Evolutionary conservation across 257 asterid genomes (phyloP).

Genomic region (Rauvolfia tetraphylla): DNA sequence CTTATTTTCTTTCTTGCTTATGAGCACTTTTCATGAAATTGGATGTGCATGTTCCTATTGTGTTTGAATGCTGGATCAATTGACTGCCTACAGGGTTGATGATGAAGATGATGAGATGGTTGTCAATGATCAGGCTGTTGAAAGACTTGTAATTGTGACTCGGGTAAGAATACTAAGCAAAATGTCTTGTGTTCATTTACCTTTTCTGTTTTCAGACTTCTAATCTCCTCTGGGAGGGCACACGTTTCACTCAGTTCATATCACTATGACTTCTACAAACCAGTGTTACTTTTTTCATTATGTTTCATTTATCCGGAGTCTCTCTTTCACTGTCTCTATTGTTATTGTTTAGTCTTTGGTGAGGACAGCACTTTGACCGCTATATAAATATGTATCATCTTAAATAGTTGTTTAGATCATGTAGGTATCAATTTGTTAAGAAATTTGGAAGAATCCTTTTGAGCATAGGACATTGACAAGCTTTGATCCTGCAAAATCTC

Average conservation of each 20-base stretch:
- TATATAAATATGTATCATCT: neutral
- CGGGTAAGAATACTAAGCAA: constrained; percentile 44
- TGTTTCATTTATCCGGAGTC: neutral
- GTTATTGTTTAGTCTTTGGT: neutral
- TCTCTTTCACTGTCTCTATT: neutral
- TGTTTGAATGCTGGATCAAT: constrained; percentile 15
- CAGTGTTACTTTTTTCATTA: neutral
- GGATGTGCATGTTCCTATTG: neutral
- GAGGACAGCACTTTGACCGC: neutral
- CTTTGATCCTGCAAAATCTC: neutral
- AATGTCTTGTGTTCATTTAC: neutral
- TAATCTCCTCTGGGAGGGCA: neutral
- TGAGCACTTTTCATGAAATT: neutral
- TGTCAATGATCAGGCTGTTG: constrained; percentile 65
- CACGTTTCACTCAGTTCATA: neutral
- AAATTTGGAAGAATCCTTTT: neutral
- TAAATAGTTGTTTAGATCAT: neutral
- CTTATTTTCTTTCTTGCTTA: neutral
- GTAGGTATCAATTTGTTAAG: neutral
- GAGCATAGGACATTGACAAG: neutral
- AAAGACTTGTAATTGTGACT: constrained; percentile 79
- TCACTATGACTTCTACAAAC: neutral
- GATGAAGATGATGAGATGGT: constrained; percentile 67
- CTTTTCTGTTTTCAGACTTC: neutral
- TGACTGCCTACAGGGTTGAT: constrained; percentile 44